These are phyloP conservation scores for Botrytis fabae DNA, from an alignment of 2,329 filamentous ascomycete genomes.

Conservation along the genomic window DNA sequence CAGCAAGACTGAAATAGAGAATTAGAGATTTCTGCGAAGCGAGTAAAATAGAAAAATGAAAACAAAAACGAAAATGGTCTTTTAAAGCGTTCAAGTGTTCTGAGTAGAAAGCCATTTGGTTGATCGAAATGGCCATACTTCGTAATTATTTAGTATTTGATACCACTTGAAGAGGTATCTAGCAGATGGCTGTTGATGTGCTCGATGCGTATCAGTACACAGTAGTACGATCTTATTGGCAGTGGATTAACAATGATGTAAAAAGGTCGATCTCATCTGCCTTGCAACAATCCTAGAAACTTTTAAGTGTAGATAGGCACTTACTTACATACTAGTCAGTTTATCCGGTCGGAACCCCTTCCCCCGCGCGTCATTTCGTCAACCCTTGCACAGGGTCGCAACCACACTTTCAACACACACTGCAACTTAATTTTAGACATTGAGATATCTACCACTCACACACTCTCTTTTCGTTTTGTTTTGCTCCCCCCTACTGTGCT, in stretches of 20 bases:
- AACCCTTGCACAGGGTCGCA: not conserved
- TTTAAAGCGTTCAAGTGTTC: too few species aligned
- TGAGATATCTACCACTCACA: not conserved
- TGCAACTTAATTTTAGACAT: not conserved
- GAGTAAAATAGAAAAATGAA: not conserved
- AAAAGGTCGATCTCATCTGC: not conserved
- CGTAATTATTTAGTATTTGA: not conserved
- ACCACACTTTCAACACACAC: not conserved
- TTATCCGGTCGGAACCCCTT: not conserved
- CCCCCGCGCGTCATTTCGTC: not conserved
- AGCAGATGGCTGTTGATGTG: not conserved
- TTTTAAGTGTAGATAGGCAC: not conserved
- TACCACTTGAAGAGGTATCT: not conserved
- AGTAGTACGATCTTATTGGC: not conserved
- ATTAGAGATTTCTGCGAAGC: not conserved
- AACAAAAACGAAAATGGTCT: not conserved
- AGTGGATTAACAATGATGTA: not conserved
- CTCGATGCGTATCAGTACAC: not conserved
- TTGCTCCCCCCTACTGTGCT: not conserved
- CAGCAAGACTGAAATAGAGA: not conserved
- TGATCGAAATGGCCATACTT: not conserved
- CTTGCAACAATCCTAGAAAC: not conserved
- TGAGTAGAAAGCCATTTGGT: not conserved
- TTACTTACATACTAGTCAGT: not conserved
- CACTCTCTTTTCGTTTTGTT: not conserved